Percentiles rank a stretch among this genome's conserved stretches.
These are phyloP conservation scores for Gymnopus androsaceus DNA, from an alignment of 1,284 basidiomycete species.

Conservation along the genomic window DNA sequence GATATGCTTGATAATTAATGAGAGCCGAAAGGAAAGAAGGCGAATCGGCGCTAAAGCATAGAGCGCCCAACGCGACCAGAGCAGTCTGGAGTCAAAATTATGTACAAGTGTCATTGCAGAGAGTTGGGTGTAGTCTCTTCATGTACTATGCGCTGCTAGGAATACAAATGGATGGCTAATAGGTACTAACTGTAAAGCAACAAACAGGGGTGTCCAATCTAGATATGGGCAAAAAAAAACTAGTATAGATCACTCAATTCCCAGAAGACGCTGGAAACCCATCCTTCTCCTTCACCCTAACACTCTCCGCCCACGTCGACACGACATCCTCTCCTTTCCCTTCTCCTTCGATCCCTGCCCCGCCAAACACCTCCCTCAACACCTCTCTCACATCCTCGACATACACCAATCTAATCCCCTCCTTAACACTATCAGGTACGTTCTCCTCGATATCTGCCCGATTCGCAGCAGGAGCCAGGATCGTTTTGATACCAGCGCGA, in stretches of 20 bases:
- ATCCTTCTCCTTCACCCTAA: constrained; percentile 3
- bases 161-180: neutral
- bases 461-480: constrained; percentile 86
- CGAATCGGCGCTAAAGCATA: too few species aligned
- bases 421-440: constrained; percentile 92
- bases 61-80: too few species aligned
- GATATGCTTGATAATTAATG: too few species aligned
- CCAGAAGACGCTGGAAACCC: constrained; percentile 4
- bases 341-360: constrained; percentile 46
- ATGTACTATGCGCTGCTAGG: too few species aligned
- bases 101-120: too few species aligned
- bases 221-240: neutral
- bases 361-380: constrained; percentile 80
- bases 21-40: too few species aligned
- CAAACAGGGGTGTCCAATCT: neutral
- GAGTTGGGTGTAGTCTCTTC: too few species aligned
- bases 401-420: constrained; percentile 89
- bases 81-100: too few species aligned
- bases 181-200: neutral
- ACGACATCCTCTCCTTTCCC: constrained; percentile 1
- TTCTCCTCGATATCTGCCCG: constrained; percentile 94
- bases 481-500: constrained; percentile 89
- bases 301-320: constrained; percentile 6
- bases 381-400: constrained; percentile 91
- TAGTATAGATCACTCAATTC: neutral